Evolutionary conservation across 805 yeast genomes (phyloP), one percentile per base, ranked within the genome.

Genomic region (Saturnispora silvae): DNA sequence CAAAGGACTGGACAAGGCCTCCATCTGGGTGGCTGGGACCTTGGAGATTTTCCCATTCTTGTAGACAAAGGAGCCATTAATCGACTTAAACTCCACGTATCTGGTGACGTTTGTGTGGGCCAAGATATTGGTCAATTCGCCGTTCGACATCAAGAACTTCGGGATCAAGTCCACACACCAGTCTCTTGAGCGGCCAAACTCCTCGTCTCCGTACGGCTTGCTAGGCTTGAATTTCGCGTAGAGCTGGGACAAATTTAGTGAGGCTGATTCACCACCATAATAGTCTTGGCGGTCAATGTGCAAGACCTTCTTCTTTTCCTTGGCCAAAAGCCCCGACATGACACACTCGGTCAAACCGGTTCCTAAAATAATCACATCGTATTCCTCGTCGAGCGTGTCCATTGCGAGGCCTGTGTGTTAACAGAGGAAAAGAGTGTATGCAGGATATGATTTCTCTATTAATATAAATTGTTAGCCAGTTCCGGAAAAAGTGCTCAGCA

Each of bases 121-220:
- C 48, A 92, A 72, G 49, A 92, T 92, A 58, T 89, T 89, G 45
- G 96, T 92, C 59, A 92, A 73, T 57, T 89, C 98, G 29, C 98
- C 98, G 55, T 86, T 84, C 38, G 96, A 87, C 98, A 92, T 92
- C 49, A 92, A 67, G 50, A 92, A 87, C 63, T 92, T 92, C 31
- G 98, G 98, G 53, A 92, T 85, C 62, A 92, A 70, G 57, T 92
- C 98, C 36, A 92, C 92, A 61, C 94, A 86, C 96, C 97, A 92
- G 59, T 92, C 97, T 46, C 97, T 74, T 54, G 85, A 95, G 53
- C 94, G 77, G 35, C 98, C 97, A 45, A 77, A 72, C 45, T 74
- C 70, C 16, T 67, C 68, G 43, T 78, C 81, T n/a, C n/a, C n/a
- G 28, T 84, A 79, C 48, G 72, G 70, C 45, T 76, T 81, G 35